Evolutionary conservation across 306 rosid genomes (phyloP), one percentile per base, ranked within the genome.

Genomic region (Ormosia emarginata): DNA sequence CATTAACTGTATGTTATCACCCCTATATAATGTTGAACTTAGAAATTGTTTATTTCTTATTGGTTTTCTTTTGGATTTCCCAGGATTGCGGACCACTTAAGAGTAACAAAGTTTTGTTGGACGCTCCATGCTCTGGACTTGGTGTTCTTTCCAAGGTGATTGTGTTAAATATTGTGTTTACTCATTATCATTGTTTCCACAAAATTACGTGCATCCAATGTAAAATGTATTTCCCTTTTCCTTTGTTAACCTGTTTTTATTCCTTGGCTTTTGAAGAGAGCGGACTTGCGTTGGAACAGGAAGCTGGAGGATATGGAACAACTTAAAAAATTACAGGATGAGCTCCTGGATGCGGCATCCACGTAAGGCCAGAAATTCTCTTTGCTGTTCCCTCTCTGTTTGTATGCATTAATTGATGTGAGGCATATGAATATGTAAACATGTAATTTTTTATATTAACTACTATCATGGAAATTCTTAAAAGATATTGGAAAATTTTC

Each of bases 101-200:
- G 81, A 81, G 86, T 65, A 81, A 89, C 82, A 92, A 92, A 88
- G 98, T 94, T 87, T 87, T 94, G 84, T 82, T 94, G 92, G 98
- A 94, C 39, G 90, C 90, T 71, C 98, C 97, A 52, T 94, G 98
- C 80, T 92, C 97, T 52, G 98, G 98, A 57, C 76, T 94, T 56
- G 97, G 98, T 46, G 98, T 94, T 88, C 98, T 94, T 82, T 92
- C 98, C 59, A 94, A 94, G 97, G 98, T 89, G 71, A 75, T 66
- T 85, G 24, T 59, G 55, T 65, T 58, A 56, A 77, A 63, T 77
- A 59, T 8, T 50, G 55, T 50, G 3, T 37, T 79, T 78, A 36
- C 32, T 47, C 55, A 18, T 57, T 47, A 32, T 58, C 52, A 29
- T 57, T 36, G 14, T 58, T 49, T 71, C 41, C 43, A 4, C 64